Base-by-base conservation (phyloP, 2,329 filamentous ascomycete species). In the Fusarium nanum region DNA sequence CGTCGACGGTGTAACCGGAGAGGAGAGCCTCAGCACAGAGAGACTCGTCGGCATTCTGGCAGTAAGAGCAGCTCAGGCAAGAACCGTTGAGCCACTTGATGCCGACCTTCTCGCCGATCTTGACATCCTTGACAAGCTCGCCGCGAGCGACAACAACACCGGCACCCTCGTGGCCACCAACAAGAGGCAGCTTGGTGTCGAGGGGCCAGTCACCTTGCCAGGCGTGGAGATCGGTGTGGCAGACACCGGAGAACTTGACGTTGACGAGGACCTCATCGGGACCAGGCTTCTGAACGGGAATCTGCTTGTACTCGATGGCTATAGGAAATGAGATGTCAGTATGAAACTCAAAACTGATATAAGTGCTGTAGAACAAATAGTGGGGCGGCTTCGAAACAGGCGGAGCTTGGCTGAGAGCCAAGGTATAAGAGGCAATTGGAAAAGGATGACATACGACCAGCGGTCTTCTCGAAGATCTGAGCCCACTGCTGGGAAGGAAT, bases 61-160 rank as follows among this genome's bases (percentile, higher is more conserved):
- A 98, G 87, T 93, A 97, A 74, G 89, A 86, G 84, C 94, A 98
- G 70, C 86, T 81, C 67, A 97, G 85, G 82, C 95, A 98, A 48
- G 92, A 91, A 70, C 93, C 92, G 81, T 97, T 96, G 77, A 98
- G 86, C 94, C 94, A 98, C 85, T 93, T 97, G 81, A 98, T 88
- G 78, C 95, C 95, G 67, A 90, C 95, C 76, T 93, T 85, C 77
- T 97, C 93, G 74, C 94, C 94, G 75, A 97, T 85, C 78, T 93
- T 83, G 67, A 97, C 83, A 74, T 96, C 93, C 5, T 86, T 83
- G 70, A 96, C 93, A 37, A 97, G 87, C 20, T 91, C 85, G 75
- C 94, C 94, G 68, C 87, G 87, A 54, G 92, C 90, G 34, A 98
- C 94, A 40, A 97, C 92, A 53, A 94, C 82, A 78, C 94, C 94